phyloP scores from a whole-genome alignment of 345 rosid genomes.

The Linum tenue region DNA sequence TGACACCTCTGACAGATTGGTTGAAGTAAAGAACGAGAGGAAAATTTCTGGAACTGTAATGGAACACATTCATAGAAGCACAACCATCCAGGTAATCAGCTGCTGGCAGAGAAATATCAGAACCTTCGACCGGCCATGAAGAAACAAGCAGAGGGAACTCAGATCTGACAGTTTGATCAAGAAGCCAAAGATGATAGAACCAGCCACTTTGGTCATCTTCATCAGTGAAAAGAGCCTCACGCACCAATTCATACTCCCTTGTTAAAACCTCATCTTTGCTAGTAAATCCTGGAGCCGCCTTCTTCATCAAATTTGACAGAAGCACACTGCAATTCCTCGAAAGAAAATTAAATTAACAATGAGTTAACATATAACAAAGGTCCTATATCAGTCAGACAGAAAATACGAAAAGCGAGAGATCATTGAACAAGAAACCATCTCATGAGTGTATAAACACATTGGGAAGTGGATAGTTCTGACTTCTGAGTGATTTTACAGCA shows the following conservation, averaged over 20 bases:
- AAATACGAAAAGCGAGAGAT: neutral
- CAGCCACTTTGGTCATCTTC: constrained; percentile 93
- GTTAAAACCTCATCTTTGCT: constrained; percentile 43
- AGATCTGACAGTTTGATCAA: constrained; percentile 62
- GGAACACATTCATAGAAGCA: constrained; percentile 25
- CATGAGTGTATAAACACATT: neutral
- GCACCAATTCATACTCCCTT: constrained; percentile 62
- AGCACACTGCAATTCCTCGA: constrained; percentile 50
- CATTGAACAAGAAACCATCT: neutral
- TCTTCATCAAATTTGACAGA: constrained; percentile 52
- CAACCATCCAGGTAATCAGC: constrained; percentile 21
- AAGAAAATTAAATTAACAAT: neutral
- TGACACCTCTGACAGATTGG: constrained; percentile 67
- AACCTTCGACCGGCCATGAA: constrained; percentile 76
- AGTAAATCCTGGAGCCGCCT: constrained; percentile 41
- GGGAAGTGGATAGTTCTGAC: too few species aligned
- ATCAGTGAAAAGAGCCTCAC: constrained; percentile 71
- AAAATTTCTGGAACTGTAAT: constrained; percentile 36
- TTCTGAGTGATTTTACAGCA: too few species aligned
- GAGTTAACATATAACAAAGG: neutral
- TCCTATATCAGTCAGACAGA: neutral
- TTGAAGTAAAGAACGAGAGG: constrained; percentile 69
- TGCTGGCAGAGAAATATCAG: constrained; percentile 33
- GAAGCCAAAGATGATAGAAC: constrained; percentile 98
- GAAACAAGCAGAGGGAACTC: constrained; percentile 58